Evolutionary conservation across 257 asterid species (phyloP).

Genomic region (Solanum gandarillasii): DNA sequence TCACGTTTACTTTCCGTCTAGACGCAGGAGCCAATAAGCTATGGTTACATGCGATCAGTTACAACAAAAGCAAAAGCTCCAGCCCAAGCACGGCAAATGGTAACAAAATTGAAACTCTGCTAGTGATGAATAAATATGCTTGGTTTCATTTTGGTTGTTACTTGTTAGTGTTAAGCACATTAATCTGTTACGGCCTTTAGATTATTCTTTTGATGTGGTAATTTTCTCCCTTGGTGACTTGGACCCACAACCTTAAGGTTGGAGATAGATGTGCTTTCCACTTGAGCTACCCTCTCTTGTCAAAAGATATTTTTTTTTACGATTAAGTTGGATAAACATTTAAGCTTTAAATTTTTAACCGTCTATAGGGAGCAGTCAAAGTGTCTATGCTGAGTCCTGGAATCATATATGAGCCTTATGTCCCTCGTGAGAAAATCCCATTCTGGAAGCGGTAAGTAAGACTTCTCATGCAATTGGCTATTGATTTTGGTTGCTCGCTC

Average conservation of each 20-base stretch:
- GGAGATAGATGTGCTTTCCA: neutral
- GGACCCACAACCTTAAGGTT: neutral
- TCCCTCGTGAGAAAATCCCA: slow-evolving; percentile 50
- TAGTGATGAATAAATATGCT: neutral
- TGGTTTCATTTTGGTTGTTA: neutral
- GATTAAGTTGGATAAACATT: neutral
- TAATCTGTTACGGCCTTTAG: neutral
- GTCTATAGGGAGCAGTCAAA: slow-evolving; percentile 47
- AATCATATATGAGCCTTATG: slow-evolving; percentile 68
- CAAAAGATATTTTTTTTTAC: neutral
- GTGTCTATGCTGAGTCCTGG: slow-evolving; percentile 77
- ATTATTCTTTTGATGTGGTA: neutral
- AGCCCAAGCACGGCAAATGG: slow-evolving; percentile 53
- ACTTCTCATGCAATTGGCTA: neutral
- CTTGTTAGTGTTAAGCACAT: neutral
- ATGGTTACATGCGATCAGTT: slow-evolving; percentile 37
- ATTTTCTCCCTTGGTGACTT: neutral
- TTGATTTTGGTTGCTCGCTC: neutral
- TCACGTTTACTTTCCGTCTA: slow-evolving; percentile 11
- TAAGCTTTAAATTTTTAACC: slow-evolving; percentile 5
- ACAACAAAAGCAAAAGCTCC: slow-evolving; percentile 48
- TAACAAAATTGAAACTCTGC: slow-evolving; percentile 5
- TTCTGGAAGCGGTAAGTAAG: slow-evolving; percentile 60
- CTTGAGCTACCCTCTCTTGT: neutral
- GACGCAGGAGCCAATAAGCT: slow-evolving; percentile 33